Evolutionary conservation across 768 basidiomycete genomes (phyloP).

Genomic region (Hypholoma sublateritium): DNA sequence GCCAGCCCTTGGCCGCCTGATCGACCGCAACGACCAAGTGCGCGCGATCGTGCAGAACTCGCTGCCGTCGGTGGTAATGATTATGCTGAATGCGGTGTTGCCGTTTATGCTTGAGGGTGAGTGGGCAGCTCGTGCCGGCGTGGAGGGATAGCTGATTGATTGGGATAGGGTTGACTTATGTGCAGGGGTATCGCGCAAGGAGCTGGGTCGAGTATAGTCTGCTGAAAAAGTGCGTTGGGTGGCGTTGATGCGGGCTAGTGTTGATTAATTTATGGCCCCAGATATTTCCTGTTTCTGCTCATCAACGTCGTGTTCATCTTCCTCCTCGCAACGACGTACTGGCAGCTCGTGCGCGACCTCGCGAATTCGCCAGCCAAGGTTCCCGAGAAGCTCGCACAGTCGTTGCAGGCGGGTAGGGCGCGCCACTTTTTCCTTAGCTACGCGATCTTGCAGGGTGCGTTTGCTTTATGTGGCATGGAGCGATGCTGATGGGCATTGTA

Average conservation of each 20-base stretch:
- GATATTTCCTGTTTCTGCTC: conserved; percentile 92
- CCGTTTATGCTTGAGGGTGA: conserved; percentile 89
- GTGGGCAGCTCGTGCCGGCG: conserved; percentile 4
- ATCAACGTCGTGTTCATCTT: conserved; percentile 95
- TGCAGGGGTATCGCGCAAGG: conserved; percentile 87
- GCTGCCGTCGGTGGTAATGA: conserved; percentile 87
- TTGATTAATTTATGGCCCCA: conserved; percentile 28
- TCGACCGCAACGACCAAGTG: conserved; percentile 73
- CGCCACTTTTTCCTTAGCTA: conserved; percentile 87
- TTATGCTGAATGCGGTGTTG: conserved; percentile 82
- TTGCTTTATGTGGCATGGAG: conserved; percentile 3
- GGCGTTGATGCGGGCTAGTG: neutral
- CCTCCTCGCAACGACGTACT: conserved; percentile 87
- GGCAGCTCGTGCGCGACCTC: conserved; percentile 87
- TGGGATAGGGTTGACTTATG: conserved; percentile 61
- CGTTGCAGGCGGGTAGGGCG: conserved; percentile 76
- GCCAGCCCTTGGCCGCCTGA: conserved; percentile 85
- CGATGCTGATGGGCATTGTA: conserved; percentile 23
- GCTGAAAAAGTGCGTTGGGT: conserved; percentile 73
- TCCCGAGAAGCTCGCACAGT: conserved; percentile 86
- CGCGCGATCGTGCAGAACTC: conserved; percentile 92
- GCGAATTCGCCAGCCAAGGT: conserved; percentile 94
- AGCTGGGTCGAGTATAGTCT: conserved; percentile 94
- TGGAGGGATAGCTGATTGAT: conserved; percentile 25
- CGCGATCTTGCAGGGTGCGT: conserved; percentile 76